Percentiles rank a stretch among this genome's conserved stretches.
Conservation (phyloP, 2,329 filamentous ascomycete genomes). For the Aaosphaeria arxii region DNA sequence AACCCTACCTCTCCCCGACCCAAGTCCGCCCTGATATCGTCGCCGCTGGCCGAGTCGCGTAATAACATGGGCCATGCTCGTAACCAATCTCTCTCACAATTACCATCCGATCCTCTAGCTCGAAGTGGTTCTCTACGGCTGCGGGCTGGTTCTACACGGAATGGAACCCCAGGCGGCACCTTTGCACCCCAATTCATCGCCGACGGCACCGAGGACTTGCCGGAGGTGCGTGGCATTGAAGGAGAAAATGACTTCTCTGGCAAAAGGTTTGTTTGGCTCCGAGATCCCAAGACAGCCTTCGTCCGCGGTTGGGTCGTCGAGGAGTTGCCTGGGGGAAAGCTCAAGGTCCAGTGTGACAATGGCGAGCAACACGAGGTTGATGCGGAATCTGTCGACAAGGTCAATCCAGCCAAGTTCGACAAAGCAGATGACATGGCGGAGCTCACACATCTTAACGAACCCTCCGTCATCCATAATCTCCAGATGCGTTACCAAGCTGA, state of each 20-base stretch:
- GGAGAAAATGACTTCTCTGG: slow-evolving; percentile 99
- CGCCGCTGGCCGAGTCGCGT: slow-evolving; percentile 49
- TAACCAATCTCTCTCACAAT: slow-evolving; percentile 61
- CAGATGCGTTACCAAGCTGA: slow-evolving; percentile 94
- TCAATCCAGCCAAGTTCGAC: slow-evolving; percentile 99
- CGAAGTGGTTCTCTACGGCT: slow-evolving; percentile 35
- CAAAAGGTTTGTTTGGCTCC: slow-evolving; percentile 97
- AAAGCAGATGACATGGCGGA: slow-evolving; percentile 99
- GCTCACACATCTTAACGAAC: slow-evolving; percentile 94
- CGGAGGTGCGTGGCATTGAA: slow-evolving; percentile 71
- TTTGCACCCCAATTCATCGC: slow-evolving; percentile 96
- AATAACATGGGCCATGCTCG: slow-evolving; percentile 58
- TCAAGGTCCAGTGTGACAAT: slow-evolving; percentile 91
- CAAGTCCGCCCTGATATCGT: slow-evolving; percentile 71
- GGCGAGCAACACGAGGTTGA: slow-evolving; percentile 90
- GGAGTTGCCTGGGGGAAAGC: slow-evolving; percentile 64
- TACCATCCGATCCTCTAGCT: slow-evolving; percentile 37
- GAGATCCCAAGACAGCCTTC: slow-evolving; percentile 82
- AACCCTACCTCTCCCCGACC: slow-evolving; percentile 55
- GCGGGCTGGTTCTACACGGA: slow-evolving; percentile 63
- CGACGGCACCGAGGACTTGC: slow-evolving; percentile 65
- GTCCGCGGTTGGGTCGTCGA: slow-evolving; percentile 90
- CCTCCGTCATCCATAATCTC: slow-evolving; percentile 95
- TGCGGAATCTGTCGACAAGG: slow-evolving; percentile 88
- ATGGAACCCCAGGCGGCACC: slow-evolving; percentile 68